Conservation (phyloP, 2,329 filamentous ascomycete genomes). For the Westerdykella sp. region DNA sequence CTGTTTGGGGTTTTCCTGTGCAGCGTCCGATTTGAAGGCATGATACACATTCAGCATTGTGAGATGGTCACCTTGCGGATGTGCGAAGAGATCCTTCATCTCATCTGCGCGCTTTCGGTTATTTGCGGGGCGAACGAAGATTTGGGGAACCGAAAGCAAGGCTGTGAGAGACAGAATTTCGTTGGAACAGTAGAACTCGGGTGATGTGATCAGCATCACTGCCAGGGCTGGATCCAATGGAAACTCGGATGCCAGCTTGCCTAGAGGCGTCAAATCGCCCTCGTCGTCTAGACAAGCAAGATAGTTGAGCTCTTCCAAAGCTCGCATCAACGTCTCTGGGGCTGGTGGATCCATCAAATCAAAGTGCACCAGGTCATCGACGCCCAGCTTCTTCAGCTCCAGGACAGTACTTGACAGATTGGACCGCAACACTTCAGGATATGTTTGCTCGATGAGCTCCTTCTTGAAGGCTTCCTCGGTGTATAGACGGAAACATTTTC, state of each 20-base stretch:
- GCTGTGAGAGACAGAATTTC: slow-evolving; percentile 95
- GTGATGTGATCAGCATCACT: slow-evolving; percentile 95
- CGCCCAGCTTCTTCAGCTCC: slow-evolving; percentile 93
- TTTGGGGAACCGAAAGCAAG: slow-evolving; percentile 86
- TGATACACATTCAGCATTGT: slow-evolving; percentile 98
- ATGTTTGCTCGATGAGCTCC: slow-evolving; percentile 94
- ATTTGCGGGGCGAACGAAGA: slow-evolving; percentile 81
- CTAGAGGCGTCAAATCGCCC: slow-evolving; percentile 81
- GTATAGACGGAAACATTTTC: slow-evolving; percentile 97
- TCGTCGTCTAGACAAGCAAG: slow-evolving; percentile 94
- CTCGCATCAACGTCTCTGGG: slow-evolving; percentile 96
- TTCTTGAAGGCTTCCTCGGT: slow-evolving; percentile 96
- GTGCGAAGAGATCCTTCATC: slow-evolving; percentile 92
- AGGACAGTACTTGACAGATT: slow-evolving; percentile 93
- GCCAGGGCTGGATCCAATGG: slow-evolving; percentile 89
- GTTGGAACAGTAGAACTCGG: slow-evolving; percentile 98
- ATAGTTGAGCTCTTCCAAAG: slow-evolving; percentile 95
- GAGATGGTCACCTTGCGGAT: slow-evolving; percentile 89
- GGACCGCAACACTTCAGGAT: slow-evolving; percentile 90
- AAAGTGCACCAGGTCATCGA: slow-evolving; percentile 94
- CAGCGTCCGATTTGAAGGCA: slow-evolving; percentile 75
- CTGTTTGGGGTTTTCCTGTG: slow-evolving; percentile 68
- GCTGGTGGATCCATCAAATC: slow-evolving; percentile 98
- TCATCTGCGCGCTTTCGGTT: slow-evolving; percentile 89
- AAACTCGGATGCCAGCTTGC: slow-evolving; percentile 85